phyloP scores from a whole-genome alignment of 2,329 filamentous ascomycete genomes.

The Elsinoe arachidis region DNA sequence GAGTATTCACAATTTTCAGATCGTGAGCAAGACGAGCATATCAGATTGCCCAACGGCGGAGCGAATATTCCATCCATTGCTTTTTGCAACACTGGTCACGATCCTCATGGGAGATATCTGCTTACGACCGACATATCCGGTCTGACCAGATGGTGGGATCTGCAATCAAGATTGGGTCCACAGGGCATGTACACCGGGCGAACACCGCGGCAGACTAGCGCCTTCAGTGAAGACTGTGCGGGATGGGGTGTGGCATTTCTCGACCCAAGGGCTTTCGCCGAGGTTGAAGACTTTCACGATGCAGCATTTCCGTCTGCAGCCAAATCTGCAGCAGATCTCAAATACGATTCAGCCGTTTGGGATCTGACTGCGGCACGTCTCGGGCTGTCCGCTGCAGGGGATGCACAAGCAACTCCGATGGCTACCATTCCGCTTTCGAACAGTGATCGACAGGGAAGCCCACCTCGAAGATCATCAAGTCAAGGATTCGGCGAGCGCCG shows the following conservation, averaged over 20 bases:
- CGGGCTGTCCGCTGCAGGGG: background rate
- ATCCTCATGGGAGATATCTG: conserved; percentile 48
- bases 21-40: conserved; percentile 22
- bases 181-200: conserved; percentile 6
- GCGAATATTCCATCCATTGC: conserved; percentile 50
- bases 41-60: conserved; percentile 23
- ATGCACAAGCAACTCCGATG: background rate
- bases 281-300: conserved; percentile 15
- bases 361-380: conserved; percentile 8
- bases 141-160: conserved; percentile 40
- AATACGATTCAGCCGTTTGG: conserved; percentile 1
- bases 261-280: conserved; percentile 28
- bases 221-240: conserved; percentile 25
- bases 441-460: background rate
- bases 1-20: background rate
- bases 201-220: conserved; percentile 2
- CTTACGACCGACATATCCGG: conserved; percentile 50
- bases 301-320: background rate
- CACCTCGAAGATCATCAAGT: background rate
- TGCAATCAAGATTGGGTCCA: conserved; percentile 19
- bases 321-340: background rate
- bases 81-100: conserved; percentile 51
- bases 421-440: background rate
- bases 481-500: background rate
- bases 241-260: conserved; percentile 33